Evolutionary conservation across 306 rosid genomes (phyloP), one percentile per base, ranked within the genome.

Genomic region (Cucurbita maxima): DNA sequence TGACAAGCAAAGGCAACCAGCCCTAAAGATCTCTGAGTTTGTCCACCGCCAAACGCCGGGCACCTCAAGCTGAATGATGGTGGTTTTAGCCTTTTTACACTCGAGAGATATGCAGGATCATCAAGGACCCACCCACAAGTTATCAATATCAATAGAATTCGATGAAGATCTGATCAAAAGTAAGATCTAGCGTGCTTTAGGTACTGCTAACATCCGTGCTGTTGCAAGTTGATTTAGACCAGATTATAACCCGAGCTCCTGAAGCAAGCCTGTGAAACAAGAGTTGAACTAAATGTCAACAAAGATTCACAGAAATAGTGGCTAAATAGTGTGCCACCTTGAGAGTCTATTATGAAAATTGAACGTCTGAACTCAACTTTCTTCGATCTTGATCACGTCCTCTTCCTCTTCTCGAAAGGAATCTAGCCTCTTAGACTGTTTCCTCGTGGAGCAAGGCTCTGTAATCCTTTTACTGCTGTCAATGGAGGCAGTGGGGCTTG

Each of bases 241-340:
- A 88, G 77, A 93, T 88, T 86, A 90, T 86, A 86, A 93, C 89
- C 88, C 93, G 84, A 87, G 94, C 97, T 87, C 98, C 97, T 10
- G 98, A 93, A 86, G 98, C 88, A 85, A 93, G 93, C 96, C 97
- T 93, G 97, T 75, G 52, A 75, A 54, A 71, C 76, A 73, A 74
- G 84, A 81, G 84, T 64, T 19, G 79, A 82, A 70, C 40, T 22
- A 56, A 76, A 61, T 69, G 81, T 84, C 76, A 85, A 82, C 61
- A 79, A 76, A 76, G 66, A 54, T 73, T 48, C 73, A n/a, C 53
- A 30, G 57, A 51, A 62, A 7, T 58, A 25, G 37, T 57, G 3
- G 15, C 54, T 58, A 58, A 53, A 66, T 41, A 47, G 73, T 37
- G 73, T 37, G 8, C 41, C 48, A 38, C n/a, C 14, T 78, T 50